Conservation (phyloP, 192 early-diverging fungal genomes). For the Blastocladiella britannica region DNA sequence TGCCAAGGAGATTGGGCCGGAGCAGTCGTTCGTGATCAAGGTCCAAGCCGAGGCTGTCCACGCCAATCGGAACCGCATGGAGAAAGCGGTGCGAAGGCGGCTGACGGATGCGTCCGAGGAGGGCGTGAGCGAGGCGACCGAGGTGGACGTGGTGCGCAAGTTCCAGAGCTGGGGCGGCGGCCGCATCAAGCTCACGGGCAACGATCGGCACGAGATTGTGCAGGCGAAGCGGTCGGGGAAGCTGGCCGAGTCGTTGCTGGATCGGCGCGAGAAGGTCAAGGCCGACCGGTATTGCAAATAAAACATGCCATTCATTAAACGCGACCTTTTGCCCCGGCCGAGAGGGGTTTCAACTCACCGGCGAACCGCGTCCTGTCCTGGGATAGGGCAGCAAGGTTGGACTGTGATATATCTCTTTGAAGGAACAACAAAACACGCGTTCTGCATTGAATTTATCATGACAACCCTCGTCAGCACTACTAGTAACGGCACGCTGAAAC, state of each 20-base stretch:
- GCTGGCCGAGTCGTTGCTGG: constrained; percentile 9
- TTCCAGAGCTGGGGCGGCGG: constrained; percentile 10
- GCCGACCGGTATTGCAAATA: constrained; percentile 9
- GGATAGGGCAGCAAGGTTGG: too few relatives aligned
- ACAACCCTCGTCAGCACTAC: too few relatives aligned
- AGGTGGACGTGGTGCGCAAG: constrained; percentile 3
- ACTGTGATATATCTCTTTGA: too few relatives aligned
- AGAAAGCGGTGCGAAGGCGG: neutral
- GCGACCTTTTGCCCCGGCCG: too few relatives aligned
- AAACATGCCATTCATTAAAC: too few relatives aligned
- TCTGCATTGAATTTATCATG: too few relatives aligned
- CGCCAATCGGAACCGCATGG: neutral
- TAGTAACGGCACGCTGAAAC: too few relatives aligned
- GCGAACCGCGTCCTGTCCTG: too few relatives aligned
- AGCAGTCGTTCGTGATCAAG: neutral
- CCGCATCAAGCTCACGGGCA: neutral
- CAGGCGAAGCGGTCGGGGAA: constrained; percentile 7
- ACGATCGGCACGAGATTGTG: neutral
- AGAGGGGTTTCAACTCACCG: too few relatives aligned
- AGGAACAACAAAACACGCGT: too few relatives aligned
- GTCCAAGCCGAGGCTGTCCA: neutral
- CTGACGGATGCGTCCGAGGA: neutral
- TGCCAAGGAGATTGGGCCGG: neutral
- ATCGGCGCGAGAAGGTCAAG: constrained; percentile 10
- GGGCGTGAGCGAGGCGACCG: neutral